Conservation (phyloP, 208 protist genomes). For the Trichomonas vaginalis region DNA sequence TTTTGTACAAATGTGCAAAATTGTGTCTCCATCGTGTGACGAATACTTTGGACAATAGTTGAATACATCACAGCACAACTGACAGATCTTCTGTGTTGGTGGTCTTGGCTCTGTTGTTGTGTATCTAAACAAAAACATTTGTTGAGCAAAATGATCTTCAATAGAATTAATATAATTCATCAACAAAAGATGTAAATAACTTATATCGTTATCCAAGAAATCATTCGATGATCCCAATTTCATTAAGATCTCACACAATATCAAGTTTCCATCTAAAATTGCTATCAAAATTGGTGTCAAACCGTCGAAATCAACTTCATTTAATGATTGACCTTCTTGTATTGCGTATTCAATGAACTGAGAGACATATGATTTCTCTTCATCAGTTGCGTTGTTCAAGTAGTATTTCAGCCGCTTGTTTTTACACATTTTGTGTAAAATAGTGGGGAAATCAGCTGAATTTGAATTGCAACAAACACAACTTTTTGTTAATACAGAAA, state of each 20-base stretch:
- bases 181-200: background rate
- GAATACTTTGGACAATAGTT: background rate
- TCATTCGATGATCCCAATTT: background rate
- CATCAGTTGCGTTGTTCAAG: background rate
- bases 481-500: background rate
- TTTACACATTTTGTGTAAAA: background rate
- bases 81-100: background rate
- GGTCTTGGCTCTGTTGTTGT: background rate
- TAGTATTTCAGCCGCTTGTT: background rate
- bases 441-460: background rate
- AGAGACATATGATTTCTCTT: background rate
- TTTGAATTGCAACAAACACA: background rate
- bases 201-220: background rate
- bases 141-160: background rate
- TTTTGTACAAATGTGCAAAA: background rate
- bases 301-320: background rate
- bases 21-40: background rate
- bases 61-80: background rate
- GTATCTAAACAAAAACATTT: background rate
- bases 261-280: background rate
- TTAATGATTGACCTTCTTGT: background rate
- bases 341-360: background rate
- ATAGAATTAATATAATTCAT: background rate
- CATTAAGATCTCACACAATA: background rate
- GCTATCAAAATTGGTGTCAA: background rate